A percentile compares a stretch with the other conserved stretches of the same genome.
These are phyloP conservation scores for Cercospora zeae-maydis DNA, from an alignment of 2,329 filamentous ascomycete species.

Conservation along the genomic window DNA sequence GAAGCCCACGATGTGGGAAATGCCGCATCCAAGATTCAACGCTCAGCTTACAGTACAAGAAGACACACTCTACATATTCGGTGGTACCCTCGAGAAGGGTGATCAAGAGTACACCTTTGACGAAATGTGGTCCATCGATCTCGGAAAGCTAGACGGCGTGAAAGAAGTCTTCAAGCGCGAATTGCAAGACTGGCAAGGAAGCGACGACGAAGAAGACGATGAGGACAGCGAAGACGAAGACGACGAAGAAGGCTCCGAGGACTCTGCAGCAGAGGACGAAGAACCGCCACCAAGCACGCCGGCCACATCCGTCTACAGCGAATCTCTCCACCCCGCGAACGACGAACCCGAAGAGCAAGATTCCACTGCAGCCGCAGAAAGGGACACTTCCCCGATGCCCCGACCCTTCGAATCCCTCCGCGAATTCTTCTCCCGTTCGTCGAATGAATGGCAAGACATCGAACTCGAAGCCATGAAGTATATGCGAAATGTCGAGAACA, in stretches of 20 bases:
- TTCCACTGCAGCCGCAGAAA: conserved; percentile 44
- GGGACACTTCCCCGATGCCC: conserved; percentile 71
- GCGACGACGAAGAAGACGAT: conserved; percentile 44
- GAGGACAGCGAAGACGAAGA: conserved; percentile 50
- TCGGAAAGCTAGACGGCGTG: conserved; percentile 92
- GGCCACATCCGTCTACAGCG: conserved; percentile 25
- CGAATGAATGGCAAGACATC: conserved; percentile 84
- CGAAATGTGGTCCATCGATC: conserved; percentile 85
- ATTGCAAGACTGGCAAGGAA: conserved; percentile 75
- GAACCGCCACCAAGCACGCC: conserved; percentile 43
- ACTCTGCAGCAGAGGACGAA: conserved; percentile 26
- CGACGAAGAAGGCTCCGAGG: conserved; percentile 57
- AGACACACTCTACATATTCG: conserved; percentile 89
- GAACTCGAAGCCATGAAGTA: conserved; percentile 71
- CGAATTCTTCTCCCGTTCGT: conserved; percentile 87
- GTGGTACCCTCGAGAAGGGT: conserved; percentile 91
- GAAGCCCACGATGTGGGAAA: conserved; percentile 66
- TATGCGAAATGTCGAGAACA: conserved; percentile 64
- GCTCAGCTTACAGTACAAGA: conserved; percentile 86
- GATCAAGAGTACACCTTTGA: conserved; percentile 95
- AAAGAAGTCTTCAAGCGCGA: conserved; percentile 85
- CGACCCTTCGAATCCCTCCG: conserved; percentile 84
- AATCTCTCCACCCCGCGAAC: conserved; percentile 17
- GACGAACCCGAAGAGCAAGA: conserved; percentile 33
- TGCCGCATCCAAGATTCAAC: conserved; percentile 89